Evolutionary conservation across 345 rosid genomes (phyloP).

Genomic region (Dovyalis caffra): DNA sequence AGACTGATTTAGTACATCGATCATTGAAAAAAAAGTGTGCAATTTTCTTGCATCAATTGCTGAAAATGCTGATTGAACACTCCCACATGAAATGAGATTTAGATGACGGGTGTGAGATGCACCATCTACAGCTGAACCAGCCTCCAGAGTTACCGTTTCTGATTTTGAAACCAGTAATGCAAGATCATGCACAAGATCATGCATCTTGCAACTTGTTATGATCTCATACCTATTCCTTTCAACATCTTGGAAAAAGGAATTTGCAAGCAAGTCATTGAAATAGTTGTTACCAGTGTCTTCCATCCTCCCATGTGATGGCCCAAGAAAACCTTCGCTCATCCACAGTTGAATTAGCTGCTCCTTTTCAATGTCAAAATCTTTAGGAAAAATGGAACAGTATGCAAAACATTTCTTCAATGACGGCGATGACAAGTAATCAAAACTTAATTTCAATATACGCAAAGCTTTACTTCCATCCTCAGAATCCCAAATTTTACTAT

Average conservation of each 20-base stretch:
- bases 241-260: conserved; percentile 29
- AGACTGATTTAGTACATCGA: too few species aligned
- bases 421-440: conserved; percentile 2
- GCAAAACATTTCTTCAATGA: conserved; percentile 13
- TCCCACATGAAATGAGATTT: too few species aligned
- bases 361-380: neutral
- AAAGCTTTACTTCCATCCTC: neutral
- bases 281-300: conserved; percentile 18
- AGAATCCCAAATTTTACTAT: conserved; percentile 3
- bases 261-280: conserved; percentile 19
- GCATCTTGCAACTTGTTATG: conserved; percentile 10
- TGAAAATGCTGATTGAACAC: too few species aligned
- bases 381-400: conserved; percentile 12
- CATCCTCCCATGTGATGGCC: too few species aligned
- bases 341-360: conserved; percentile 1
- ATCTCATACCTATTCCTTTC: neutral
- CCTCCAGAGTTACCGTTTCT: neutral
- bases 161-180: conserved; percentile 14
- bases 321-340: conserved; percentile 19
- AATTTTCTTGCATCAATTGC: too few species aligned
- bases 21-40: too few species aligned
- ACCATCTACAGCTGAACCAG: neutral
- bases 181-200: conserved; percentile 33
- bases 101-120: too few species aligned
- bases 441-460: conserved; percentile 11